phyloP scores from a whole-genome alignment of 176 grass and related monocot species.

The Carex pumila region DNA sequence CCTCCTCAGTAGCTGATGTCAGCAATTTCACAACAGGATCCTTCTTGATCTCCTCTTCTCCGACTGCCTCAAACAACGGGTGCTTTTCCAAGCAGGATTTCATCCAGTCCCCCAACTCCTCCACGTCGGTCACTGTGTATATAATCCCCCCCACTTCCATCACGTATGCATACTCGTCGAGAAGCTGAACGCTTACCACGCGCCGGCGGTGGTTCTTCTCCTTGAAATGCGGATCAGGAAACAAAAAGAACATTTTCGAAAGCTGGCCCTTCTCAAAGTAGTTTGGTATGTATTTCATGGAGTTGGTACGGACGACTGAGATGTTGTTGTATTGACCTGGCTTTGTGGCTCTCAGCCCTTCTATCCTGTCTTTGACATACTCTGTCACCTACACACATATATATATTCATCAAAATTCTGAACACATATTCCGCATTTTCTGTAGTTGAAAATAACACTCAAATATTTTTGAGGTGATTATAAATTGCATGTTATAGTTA shows the following conservation, averaged over 20 bases:
- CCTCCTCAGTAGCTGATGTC: slow-evolving; percentile 79
- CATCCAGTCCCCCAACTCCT: slow-evolving; percentile 93
- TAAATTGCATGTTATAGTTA: no score
- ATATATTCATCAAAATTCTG: not conserved
- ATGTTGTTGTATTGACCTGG: slow-evolving; percentile 73
- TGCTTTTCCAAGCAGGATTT: slow-evolving; percentile 73
- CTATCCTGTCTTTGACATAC: slow-evolving; percentile 92
- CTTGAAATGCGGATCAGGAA: slow-evolving; percentile 95
- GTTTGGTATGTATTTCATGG: slow-evolving; percentile 93
- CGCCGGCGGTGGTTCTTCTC: slow-evolving; percentile 90
- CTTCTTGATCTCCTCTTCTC: slow-evolving; percentile 39
- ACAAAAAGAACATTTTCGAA: slow-evolving; percentile 94
- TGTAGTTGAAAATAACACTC: no score
- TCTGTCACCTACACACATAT: slow-evolving; percentile 59
- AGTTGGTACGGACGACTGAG: slow-evolving; percentile 93
- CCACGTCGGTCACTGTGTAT: slow-evolving; percentile 83
- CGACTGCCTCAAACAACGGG: slow-evolving; percentile 52
- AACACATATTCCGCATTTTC: no score
- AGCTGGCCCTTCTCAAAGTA: slow-evolving; percentile 89
- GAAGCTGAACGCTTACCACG: slow-evolving; percentile 70
- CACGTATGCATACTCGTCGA: slow-evolving; percentile 91
- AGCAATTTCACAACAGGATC: slow-evolving; percentile 68
- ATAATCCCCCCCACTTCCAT: slow-evolving; percentile 81
- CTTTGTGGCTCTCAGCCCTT: slow-evolving; percentile 67
- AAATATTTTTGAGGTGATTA: no score